Evolutionary conservation across 2,329 filamentous ascomycete species (phyloP), one percentile per base, ranked within the genome.

Genomic region (Aspergillus viridinutans): DNA sequence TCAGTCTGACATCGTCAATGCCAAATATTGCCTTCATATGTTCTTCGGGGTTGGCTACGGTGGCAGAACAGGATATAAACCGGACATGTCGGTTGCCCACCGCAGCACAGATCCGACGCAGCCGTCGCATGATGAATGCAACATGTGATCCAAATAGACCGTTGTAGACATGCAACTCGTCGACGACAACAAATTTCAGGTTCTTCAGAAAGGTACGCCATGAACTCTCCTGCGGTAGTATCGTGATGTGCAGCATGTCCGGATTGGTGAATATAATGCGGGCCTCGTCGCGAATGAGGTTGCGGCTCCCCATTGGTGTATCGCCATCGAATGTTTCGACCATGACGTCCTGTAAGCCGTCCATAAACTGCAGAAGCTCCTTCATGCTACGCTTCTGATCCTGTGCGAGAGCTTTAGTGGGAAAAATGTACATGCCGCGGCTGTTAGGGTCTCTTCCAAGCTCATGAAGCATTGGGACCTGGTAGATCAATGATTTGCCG

Each of bases 261-360:
- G 94, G 94, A 66, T 99, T 99, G 0, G 94, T 99, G 68, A 99
- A 97, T 52, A 99, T 93, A 60, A 97, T 91, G 25, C 91, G 84
- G 0, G 89, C 94, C 73, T 95, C 87, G 42, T 97, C 92, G 5
- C 93, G 85, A 60, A 99, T 93, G 28, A 80, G 70, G 62, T 90
- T 90, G 23, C 94, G 84, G 59, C 89, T 87, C 4, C 76, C 74
- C 85, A 95, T 92, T 0, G 90, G 86, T 0, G 94, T 99, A 70
- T 99, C 94, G 6, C 94, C 94, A 70, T 99, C 94, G 64, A 96
- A 97, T 0, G 94, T 97, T 69, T 97, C 94, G 2, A 97, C 90
- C 20, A 95, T 77, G 0, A 86, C 78, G 45, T 90, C 81, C 68
- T 92, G 86, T 23, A 97, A 74, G 0, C 86, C 87, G 1, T 88